Evolutionary conservation across 768 basidiomycete species (phyloP).

Genomic region (Daedalea quercina): DNA sequence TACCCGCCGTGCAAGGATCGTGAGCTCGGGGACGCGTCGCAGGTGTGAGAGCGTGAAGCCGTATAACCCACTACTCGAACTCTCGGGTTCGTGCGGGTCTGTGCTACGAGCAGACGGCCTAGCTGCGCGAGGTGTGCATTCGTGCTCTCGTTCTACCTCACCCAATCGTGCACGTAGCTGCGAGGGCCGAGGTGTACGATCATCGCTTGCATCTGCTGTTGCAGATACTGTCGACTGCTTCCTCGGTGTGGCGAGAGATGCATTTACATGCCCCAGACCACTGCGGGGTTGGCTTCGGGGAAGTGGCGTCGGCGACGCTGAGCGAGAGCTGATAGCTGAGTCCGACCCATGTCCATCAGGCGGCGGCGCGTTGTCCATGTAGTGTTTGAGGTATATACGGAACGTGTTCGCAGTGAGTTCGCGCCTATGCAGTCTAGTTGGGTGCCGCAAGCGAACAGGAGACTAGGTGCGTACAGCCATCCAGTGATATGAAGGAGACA

Average conservation of each 20-base stretch:
- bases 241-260: neutral
- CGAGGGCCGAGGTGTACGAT: constrained; percentile 11
- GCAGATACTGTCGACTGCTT: constrained; percentile 4
- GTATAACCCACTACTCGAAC: constrained; percentile 9
- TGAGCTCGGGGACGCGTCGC: constrained; percentile 69
- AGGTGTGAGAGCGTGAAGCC: constrained; percentile 73
- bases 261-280: neutral
- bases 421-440: constrained; percentile 55
- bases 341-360: neutral
- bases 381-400: constrained; percentile 72
- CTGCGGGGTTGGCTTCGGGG: neutral
- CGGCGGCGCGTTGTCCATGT: constrained; percentile 54
- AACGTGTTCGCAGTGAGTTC: constrained; percentile 71
- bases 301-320: constrained; percentile 9
- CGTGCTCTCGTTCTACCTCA: constrained; percentile 19
- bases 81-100: no score
- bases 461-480: constrained; percentile 14
- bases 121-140: constrained; percentile 24
- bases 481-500: neutral
- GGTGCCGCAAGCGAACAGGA: constrained; percentile 58
- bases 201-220: neutral
- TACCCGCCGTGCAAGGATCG: constrained; percentile 56
- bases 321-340: neutral
- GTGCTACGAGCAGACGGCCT: neutral
- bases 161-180: constrained; percentile 28